Conservation (phyloP, 768 basidiomycete genomes). For the Cystobasidium onofrii region DNA sequence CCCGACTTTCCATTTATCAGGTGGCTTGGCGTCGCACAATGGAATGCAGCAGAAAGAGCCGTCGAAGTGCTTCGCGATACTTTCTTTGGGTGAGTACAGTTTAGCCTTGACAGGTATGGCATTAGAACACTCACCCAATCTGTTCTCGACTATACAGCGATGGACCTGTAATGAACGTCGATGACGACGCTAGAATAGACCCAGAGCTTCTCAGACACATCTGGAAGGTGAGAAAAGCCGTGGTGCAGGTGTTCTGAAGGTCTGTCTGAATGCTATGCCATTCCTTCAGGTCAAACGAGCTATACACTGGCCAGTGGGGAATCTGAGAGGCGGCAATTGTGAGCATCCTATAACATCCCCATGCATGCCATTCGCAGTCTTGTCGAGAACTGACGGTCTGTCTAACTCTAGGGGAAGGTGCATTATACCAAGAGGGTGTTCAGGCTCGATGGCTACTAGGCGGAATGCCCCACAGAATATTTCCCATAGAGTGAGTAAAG, state of each 20-base stretch:
- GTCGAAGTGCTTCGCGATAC: conserved; percentile 15
- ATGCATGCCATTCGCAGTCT: too few species aligned
- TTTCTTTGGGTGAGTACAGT: neutral
- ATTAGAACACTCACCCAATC: neutral
- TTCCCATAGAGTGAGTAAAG: conserved; percentile 12
- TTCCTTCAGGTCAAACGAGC: neutral
- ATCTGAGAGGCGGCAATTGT: conserved; percentile 3
- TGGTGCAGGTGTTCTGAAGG: too few species aligned
- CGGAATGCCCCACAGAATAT: neutral
- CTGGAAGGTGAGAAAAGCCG: conserved; percentile 9
- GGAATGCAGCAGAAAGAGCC: conserved; percentile 14
- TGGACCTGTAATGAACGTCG: conserved; percentile 1
- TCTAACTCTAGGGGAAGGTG: neutral
- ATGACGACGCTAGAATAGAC: conserved; percentile 1
- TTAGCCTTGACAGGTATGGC: too few species aligned
- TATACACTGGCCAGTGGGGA: conserved; percentile 10
- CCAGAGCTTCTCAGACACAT: conserved; percentile 17
- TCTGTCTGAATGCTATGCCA: neutral
- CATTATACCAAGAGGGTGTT: neutral
- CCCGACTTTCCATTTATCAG: neutral
- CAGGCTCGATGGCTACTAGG: neutral
- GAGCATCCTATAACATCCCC: neutral
- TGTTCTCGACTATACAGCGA: neutral
- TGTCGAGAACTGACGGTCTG: neutral
- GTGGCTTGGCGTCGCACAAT: conserved; percentile 10